A percentile compares a stretch with the other conserved stretches of the same genome.
Evolutionary conservation across 345 rosid species (phyloP).

Genomic region (Salix viminalis): DNA sequence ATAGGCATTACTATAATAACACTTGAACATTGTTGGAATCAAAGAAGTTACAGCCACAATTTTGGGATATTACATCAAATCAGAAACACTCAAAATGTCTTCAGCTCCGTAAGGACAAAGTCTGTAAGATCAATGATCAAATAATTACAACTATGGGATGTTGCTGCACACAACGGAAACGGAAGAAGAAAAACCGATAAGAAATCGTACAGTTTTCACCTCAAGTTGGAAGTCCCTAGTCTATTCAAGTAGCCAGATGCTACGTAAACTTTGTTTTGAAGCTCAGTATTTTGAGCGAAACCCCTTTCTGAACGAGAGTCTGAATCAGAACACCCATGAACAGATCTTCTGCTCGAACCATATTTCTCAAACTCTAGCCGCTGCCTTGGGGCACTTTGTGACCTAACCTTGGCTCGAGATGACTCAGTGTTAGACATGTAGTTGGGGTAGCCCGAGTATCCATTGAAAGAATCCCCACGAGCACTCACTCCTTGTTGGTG

Average conservation of each 20-base stretch:
- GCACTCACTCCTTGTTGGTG: constrained; percentile 29
- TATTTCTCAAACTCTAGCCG: constrained; percentile 59
- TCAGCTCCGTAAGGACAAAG: neutral
- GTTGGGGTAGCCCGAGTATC: constrained; percentile 26
- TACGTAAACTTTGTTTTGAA: constrained; percentile 29
- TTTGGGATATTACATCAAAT: neutral
- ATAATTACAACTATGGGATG: constrained; percentile 32
- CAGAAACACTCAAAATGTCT: neutral
- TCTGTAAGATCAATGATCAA: constrained; percentile 9
- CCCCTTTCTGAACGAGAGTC: constrained; percentile 40
- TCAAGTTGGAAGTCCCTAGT: constrained; percentile 26
- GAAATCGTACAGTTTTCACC: constrained; percentile 23
- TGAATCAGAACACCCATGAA: constrained; percentile 43
- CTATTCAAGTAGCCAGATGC: constrained; percentile 32
- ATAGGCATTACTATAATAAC: neutral
- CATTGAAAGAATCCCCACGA: constrained; percentile 28
- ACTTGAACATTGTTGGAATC: neutral
- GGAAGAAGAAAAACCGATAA: neutral
- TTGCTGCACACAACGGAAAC: constrained; percentile 11
- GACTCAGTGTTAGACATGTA: constrained; percentile 42
- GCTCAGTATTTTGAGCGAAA: constrained; percentile 35
- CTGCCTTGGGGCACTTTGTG: constrained; percentile 94
- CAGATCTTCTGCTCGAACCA: constrained; percentile 34
- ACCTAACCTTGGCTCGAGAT: constrained; percentile 49
- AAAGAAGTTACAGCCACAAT: neutral